phyloP scores from a whole-genome alignment of 2,329 filamentous ascomycete genomes.

The Colletotrichum sp. region DNA sequence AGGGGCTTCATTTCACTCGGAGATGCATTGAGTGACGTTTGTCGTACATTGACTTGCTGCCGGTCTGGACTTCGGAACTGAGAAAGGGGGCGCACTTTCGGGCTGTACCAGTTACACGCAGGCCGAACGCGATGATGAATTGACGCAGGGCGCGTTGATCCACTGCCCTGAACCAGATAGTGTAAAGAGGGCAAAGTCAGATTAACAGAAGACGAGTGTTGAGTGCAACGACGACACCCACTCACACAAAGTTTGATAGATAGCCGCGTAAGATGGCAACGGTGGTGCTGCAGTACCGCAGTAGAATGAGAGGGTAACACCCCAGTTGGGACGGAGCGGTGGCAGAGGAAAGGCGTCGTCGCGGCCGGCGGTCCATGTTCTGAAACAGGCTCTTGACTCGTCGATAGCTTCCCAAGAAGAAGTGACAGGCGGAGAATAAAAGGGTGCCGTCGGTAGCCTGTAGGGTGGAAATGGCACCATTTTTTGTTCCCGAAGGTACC shows the following conservation, averaged over 20 bases:
- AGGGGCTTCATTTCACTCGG: neutral
- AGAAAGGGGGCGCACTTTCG: neutral
- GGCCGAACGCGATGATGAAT: neutral
- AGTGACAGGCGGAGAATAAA: neutral
- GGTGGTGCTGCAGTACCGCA: neutral
- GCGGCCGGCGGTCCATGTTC: neutral
- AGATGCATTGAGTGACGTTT: neutral
- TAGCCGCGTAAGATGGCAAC: neutral
- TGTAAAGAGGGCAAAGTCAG: neutral
- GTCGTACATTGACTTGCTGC: neutral
- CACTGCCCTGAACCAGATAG: neutral
- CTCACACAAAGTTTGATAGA: neutral
- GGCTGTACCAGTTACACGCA: neutral
- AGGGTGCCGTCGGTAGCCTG: neutral
- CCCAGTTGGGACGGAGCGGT: neutral
- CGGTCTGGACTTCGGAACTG: neutral
- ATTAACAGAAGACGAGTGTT: neutral
- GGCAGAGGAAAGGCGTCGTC: neutral
- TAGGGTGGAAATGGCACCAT: slow-evolving; percentile 5
- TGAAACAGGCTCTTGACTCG: slow-evolving; percentile 20
- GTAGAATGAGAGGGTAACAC: neutral
- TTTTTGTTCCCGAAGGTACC: slow-evolving; percentile 13
- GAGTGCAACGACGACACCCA: neutral
- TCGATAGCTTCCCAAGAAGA: neutral
- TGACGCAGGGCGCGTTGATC: neutral